phyloP scores from a whole-genome alignment of 2,329 filamentous ascomycete genomes.

The Xylariaceae sp. region DNA sequence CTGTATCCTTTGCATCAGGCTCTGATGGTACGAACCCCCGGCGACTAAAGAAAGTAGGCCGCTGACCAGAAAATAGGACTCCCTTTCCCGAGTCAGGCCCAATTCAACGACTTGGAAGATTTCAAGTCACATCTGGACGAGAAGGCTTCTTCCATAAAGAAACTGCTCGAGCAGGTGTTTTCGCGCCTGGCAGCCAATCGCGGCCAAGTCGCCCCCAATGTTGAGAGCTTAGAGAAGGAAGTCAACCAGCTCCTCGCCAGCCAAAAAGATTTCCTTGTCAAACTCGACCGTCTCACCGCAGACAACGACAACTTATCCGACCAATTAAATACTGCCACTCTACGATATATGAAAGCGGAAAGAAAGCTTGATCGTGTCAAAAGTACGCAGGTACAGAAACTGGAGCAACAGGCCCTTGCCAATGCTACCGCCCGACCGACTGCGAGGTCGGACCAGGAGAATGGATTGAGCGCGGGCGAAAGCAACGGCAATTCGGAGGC shows the following conservation, averaged over 20 bases:
- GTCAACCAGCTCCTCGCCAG: constrained; percentile 67
- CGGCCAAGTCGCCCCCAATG: constrained; percentile 55
- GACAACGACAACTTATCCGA: constrained; percentile 84
- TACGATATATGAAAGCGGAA: constrained; percentile 91
- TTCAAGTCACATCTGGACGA: constrained; percentile 77
- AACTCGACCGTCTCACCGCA: constrained; percentile 64
- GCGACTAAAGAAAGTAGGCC: no score
- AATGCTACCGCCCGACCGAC: constrained; percentile 46
- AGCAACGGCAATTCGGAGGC: constrained; percentile 54
- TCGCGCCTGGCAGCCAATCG: constrained; percentile 43
- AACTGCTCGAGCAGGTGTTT: constrained; percentile 65
- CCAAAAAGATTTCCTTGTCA: constrained; percentile 73
- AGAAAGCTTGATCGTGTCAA: constrained; percentile 87
- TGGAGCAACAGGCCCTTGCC: constrained; percentile 81
- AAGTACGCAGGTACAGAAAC: constrained; percentile 81
- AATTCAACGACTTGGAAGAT: constrained; percentile 56
- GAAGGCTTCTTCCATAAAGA: constrained; percentile 68
- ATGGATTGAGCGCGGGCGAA: constrained; percentile 49
- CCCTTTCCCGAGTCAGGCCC: constrained; percentile 49
- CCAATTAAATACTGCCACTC: constrained; percentile 77
- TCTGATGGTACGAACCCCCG: constrained; percentile 35
- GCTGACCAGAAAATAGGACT: constrained; percentile 34
- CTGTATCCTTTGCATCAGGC: constrained; percentile 34
- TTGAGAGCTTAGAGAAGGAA: constrained; percentile 65
- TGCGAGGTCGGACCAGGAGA: constrained; percentile 37